Conservation (phyloP, 345 rosid species). For the Boechera retrofracta region DNA sequence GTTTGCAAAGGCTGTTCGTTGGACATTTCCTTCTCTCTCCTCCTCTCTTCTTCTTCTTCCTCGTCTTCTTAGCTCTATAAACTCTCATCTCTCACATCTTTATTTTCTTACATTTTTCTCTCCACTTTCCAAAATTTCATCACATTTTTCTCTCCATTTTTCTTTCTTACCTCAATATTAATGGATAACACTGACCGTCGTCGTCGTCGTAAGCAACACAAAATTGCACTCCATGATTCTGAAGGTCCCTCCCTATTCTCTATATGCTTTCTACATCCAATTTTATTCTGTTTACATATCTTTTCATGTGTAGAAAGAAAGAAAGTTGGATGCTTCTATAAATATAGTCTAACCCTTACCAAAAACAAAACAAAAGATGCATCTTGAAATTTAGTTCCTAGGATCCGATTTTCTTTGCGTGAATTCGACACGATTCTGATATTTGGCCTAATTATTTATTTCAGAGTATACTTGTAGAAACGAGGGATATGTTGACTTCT, state of each 20-base stretch:
- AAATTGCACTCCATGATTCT: conserved; percentile 29
- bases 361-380: not conserved
- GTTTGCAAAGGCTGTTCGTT: conserved; percentile 45
- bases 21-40: conserved; percentile 35
- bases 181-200: conserved; percentile 43
- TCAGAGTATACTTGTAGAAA: not conserved
- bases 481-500: conserved; percentile 14
- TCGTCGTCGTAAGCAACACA: conserved; percentile 42
- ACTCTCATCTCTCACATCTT: conserved; percentile 24
- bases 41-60: conserved; percentile 17
- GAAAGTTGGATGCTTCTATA: not conserved
- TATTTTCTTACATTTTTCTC: conserved; percentile 13
- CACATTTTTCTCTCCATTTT: not conserved
- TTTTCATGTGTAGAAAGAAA: too few species aligned
- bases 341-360: not conserved
- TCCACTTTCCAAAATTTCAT: conserved; percentile 3
- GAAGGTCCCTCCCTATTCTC: conserved; percentile 40
- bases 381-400: conserved; percentile 15
- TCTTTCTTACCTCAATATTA: not conserved
- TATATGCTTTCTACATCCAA: not conserved
- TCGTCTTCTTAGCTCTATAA: conserved; percentile 25
- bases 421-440: not conserved
- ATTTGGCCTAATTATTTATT: not conserved
- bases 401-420: not conserved
- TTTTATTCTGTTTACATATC: not conserved